Percentiles rank a stretch among this genome's conserved stretches.
phyloP scores from a whole-genome alignment of 176 grass and related monocot species.

The Carex cristatella region DNA sequence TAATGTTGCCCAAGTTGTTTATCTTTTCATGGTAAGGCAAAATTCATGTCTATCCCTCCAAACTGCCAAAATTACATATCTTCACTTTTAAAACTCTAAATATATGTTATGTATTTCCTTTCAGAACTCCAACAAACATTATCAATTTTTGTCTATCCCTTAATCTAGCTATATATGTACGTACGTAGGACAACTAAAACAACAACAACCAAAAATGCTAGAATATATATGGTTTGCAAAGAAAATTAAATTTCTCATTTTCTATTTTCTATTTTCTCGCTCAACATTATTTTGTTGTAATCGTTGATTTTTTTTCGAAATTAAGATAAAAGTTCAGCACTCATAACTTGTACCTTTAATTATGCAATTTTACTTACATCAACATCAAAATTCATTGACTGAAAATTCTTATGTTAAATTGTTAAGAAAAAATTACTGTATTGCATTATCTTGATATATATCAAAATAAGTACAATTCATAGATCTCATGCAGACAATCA shows the following conservation, averaged over 20 bases:
- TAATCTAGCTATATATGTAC: neutral
- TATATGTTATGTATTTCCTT: neutral
- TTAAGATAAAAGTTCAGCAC: too few species aligned
- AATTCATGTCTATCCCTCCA: neutral
- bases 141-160: neutral
- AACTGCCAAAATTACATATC: neutral
- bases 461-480: neutral
- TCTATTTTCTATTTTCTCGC: neutral
- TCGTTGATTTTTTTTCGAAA: too few species aligned
- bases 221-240: neutral
- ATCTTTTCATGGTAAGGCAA: neutral
- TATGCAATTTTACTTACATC: neutral
- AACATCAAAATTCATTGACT: neutral
- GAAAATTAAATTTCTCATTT: neutral
- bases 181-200: neutral
- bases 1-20: neutral
- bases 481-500: neutral
- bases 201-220: neutral
- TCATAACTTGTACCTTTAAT: too few species aligned
- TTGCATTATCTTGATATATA: neutral
- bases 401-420: neutral
- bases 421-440: neutral
- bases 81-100: neutral
- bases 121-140: neutral
- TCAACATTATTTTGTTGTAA: too few species aligned